phyloP scores from a whole-genome alignment of 179 eudicot species.

The Drosera spatulata region DNA sequence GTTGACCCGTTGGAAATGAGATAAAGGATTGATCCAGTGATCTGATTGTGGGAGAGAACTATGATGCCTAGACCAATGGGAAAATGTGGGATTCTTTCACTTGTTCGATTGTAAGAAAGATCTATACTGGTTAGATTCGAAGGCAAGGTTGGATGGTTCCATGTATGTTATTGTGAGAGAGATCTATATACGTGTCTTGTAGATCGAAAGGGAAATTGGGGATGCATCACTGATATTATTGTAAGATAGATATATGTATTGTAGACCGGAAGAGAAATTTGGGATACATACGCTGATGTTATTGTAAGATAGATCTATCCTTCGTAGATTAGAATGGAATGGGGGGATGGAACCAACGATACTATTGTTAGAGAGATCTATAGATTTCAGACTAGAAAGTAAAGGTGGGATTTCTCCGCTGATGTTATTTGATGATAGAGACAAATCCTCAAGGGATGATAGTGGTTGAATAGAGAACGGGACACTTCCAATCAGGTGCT shows the following conservation, averaged over 20 bases:
- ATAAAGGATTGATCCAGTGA: no score
- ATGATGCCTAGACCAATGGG: no score
- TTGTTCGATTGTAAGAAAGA: conserved; percentile 8
- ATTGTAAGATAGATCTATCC: conserved; percentile 6
- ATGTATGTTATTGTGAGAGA: conserved; percentile 12
- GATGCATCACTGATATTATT: not conserved
- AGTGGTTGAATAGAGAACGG: no score
- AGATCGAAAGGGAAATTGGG: conserved; percentile 3
- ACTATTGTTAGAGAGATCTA: no score
- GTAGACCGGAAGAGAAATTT: no score
- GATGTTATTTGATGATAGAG: conserved; percentile 6
- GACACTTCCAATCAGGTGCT: conserved; percentile 7
- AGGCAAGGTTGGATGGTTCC: conserved; percentile 8
- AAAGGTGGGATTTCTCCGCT: conserved; percentile 15
- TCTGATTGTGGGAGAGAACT: no score
- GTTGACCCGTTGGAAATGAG: no score
- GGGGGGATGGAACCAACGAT: conserved; percentile 11
- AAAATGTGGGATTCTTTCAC: no score
- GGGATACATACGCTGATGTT: no score
- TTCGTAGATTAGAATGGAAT: not conserved
- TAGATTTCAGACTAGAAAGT: no score
- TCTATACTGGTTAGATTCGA: not conserved
- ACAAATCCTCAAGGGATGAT: not conserved
- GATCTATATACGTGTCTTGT: not conserved
- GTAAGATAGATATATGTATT: not conserved